Conservation (phyloP, 352 stramenopile species). For the Phytophthora sp. region DNA sequence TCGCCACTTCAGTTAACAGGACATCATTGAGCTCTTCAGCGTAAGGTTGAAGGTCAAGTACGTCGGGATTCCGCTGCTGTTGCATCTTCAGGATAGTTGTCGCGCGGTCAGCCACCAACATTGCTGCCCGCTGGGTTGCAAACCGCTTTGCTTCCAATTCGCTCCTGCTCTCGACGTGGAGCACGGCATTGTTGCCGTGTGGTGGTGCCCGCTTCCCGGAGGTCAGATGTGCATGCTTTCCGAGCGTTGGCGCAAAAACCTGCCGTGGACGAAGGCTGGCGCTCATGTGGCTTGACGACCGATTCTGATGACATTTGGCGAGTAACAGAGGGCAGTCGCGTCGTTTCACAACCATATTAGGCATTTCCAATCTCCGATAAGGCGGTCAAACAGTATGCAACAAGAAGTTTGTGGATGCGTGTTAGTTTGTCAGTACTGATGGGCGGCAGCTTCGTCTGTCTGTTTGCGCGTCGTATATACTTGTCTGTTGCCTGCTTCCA, state of each 20-base stretch:
- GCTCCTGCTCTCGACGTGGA: slow-evolving; percentile 39
- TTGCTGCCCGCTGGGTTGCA: slow-evolving; percentile 38
- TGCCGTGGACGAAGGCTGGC: slow-evolving; percentile 8
- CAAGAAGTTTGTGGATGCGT: slow-evolving; percentile 28
- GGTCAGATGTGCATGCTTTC: slow-evolving; percentile 14
- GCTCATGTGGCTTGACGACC: slow-evolving; percentile 9
- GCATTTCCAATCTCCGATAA: slow-evolving; percentile 16
- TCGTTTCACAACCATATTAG: slow-evolving; percentile 37
- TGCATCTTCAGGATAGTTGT: slow-evolving; percentile 55
- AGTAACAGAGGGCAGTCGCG: background rate
- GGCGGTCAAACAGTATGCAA: slow-evolving; percentile 30
- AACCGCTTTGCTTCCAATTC: slow-evolving; percentile 42
- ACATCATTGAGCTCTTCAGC: slow-evolving; percentile 56
- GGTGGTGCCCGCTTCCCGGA: background rate
- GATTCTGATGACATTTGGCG: slow-evolving; percentile 23
- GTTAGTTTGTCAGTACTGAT: slow-evolving; percentile 40
- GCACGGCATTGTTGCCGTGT: slow-evolving; percentile 45
- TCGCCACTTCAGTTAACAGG: slow-evolving; percentile 65
- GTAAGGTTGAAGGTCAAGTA: slow-evolving; percentile 58
- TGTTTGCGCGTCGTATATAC: slow-evolving; percentile 25
- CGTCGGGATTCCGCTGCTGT: slow-evolving; percentile 55
- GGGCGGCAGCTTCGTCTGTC: slow-evolving; percentile 29
- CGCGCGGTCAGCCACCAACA: slow-evolving; percentile 50
- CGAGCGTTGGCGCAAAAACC: slow-evolving; percentile 7
- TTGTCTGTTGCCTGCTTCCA: slow-evolving; percentile 33